phyloP scores from a whole-genome alignment of 176 grass and related monocot species.

The Oryza meridionalis region DNA sequence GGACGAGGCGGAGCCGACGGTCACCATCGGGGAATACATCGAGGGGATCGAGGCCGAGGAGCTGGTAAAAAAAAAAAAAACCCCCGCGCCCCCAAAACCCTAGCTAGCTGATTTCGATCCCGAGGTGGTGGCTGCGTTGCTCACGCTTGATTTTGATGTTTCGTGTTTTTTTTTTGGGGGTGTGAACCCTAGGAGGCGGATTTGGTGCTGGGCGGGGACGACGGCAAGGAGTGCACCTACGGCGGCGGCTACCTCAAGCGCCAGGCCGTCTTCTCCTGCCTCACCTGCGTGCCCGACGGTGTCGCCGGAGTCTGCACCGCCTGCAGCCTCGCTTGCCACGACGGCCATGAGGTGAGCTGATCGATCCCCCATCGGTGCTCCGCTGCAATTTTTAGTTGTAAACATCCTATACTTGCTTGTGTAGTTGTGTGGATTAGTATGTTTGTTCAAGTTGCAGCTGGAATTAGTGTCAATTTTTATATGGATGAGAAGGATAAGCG shows the following conservation, averaged over 20 bases:
- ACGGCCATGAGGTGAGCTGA: conserved; percentile 85
- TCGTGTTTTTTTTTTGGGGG: too few species aligned
- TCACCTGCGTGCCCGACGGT: conserved; percentile 86
- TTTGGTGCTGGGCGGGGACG: conserved; percentile 93
- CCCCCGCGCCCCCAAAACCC: neutral
- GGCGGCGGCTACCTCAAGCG: conserved; percentile 81
- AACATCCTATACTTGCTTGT: neutral
- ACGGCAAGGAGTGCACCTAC: conserved; percentile 97
- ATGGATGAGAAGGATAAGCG: neutral
- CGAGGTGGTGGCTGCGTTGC: too few species aligned
- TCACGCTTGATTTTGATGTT: too few species aligned
- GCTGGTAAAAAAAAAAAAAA: conserved; percentile 45
- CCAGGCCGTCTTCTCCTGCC: conserved; percentile 97
- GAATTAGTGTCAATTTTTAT: neutral
- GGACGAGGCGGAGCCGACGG: conserved; percentile 61
- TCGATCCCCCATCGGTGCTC: neutral
- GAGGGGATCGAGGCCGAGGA: conserved; percentile 87
- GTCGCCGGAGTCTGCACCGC: conserved; percentile 86
- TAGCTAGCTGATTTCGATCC: neutral
- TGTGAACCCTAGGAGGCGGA: conserved; percentile 73
- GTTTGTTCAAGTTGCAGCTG: neutral
- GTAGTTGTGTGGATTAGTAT: neutral
- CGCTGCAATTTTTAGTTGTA: neutral
- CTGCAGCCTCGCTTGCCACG: conserved; percentile 92
- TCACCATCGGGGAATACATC: conserved; percentile 87